Percentiles rank a stretch among this genome's conserved stretches.
phyloP scores from a whole-genome alignment of 2,329 filamentous ascomycete genomes.

The Diplodia intermedia region DNA sequence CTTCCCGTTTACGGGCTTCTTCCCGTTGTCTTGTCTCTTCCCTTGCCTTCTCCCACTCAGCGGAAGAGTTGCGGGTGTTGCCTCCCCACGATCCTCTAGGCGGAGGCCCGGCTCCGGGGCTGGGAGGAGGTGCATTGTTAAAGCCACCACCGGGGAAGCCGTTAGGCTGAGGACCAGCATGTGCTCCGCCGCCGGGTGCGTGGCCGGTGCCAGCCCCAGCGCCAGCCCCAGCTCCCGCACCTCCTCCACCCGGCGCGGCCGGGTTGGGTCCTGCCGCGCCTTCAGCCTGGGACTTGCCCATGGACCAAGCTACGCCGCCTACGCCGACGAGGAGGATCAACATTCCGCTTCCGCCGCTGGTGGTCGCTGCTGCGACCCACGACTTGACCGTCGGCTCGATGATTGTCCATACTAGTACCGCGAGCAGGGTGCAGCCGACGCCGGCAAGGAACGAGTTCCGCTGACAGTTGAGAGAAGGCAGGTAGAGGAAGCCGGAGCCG shows the following conservation, averaged over 20 bases:
- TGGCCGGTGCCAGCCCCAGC: conserved; percentile 39
- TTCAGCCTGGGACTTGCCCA: conserved; percentile 69
- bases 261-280: conserved; percentile 46
- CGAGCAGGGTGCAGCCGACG: conserved; percentile 75
- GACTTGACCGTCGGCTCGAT: conserved; percentile 75
- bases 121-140: conserved; percentile 29
- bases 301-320: conserved; percentile 82
- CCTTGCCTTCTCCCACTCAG: conserved; percentile 71
- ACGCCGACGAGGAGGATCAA: conserved; percentile 74
- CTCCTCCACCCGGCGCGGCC: conserved; percentile 35
- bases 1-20: conserved; percentile 59
- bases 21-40: conserved; percentile 70
- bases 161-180: conserved; percentile 42
- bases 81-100: conserved; percentile 38
- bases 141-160: conserved; percentile 42
- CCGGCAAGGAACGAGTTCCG: conserved; percentile 91
- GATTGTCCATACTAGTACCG: conserved; percentile 74
- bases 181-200: conserved; percentile 40
- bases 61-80: conserved; percentile 36
- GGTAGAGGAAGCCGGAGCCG: conserved; percentile 87
- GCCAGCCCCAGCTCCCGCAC: conserved; percentile 39
- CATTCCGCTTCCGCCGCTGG: conserved; percentile 72
- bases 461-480: conserved; percentile 86
- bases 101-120: conserved; percentile 37
- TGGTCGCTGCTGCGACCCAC: conserved; percentile 75